phyloP scores from a whole-genome alignment of 768 basidiomycete species.

The Ephemerocybe angulata region DNA sequence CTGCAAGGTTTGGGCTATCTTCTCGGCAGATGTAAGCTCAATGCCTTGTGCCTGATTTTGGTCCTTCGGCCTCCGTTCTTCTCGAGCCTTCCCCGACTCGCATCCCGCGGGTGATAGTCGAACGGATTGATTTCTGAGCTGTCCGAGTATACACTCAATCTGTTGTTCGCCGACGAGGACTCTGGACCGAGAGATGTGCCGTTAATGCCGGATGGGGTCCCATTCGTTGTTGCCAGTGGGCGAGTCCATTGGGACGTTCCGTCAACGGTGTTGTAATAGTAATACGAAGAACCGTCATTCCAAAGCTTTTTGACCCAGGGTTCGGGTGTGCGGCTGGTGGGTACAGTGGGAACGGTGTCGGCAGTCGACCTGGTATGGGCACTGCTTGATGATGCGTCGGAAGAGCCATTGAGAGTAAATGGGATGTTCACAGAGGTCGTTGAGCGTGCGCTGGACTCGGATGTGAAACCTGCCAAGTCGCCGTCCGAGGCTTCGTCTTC shows the following conservation, averaged over 20 bases:
- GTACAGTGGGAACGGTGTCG: conserved; percentile 53
- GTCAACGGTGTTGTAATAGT: conserved; percentile 69
- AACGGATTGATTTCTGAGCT: conserved; percentile 68
- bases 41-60: conserved; percentile 21
- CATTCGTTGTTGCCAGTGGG: conserved; percentile 38
- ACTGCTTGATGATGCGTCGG: conserved; percentile 34
- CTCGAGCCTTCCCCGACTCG: conserved; percentile 16
- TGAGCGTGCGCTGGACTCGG: conserved; percentile 54
- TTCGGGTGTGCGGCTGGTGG: conserved; percentile 61
- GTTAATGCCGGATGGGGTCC: conserved; percentile 12
- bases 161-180: conserved; percentile 30
- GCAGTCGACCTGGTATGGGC: conserved; percentile 49
- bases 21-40: conserved; percentile 64
- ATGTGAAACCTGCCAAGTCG: conserved; percentile 58
- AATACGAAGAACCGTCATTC: conserved; percentile 80
- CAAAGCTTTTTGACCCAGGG: conserved; percentile 81
- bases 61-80: conserved; percentile 14
- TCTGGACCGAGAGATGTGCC: conserved; percentile 19
- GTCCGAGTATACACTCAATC: conserved; percentile 72
- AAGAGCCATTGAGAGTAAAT: conserved; percentile 36
- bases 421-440: conserved; percentile 52
- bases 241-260: conserved; percentile 67
- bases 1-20: conserved; percentile 63
- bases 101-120: conserved; percentile 26
- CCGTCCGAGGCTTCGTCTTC: conserved; percentile 63